Conservation (phyloP, 176 grass and related monocot species). For the Metroxylon sagu region DNA sequence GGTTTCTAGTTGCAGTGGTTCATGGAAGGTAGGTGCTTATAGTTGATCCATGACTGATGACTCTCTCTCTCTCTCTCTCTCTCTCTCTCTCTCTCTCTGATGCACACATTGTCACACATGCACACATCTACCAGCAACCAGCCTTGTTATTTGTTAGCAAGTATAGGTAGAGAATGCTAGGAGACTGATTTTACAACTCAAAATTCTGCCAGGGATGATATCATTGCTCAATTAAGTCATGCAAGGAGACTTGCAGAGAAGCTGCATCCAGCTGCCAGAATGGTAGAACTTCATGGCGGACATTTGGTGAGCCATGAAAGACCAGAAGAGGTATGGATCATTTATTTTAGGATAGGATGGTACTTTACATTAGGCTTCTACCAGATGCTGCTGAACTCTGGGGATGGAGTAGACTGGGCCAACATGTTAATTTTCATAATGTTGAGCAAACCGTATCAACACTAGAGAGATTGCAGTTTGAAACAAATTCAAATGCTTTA, state of each 20-base stretch:
- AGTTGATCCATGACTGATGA: not conserved
- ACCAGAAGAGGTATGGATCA: constrained; percentile 58
- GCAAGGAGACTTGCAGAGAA: constrained; percentile 65
- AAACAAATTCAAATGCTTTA: too few relatives aligned
- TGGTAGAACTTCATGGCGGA: constrained; percentile 89
- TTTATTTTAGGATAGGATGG: not conserved
- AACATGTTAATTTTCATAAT: too few relatives aligned
- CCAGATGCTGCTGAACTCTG: too few relatives aligned
- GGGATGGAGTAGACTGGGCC: too few relatives aligned
- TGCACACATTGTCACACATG: too few relatives aligned
- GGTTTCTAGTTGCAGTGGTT: constrained; percentile 85
- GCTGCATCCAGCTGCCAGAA: constrained; percentile 72
- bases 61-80: not conserved
- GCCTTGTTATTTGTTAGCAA: too few relatives aligned
- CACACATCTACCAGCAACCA: too few relatives aligned
- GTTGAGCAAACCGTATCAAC: too few relatives aligned
- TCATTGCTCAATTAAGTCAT: constrained; percentile 78
- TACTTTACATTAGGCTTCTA: too few relatives aligned
- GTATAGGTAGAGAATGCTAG: too few relatives aligned
- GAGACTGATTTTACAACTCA: not conserved
- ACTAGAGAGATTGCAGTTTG: too few relatives aligned
- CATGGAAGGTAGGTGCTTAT: constrained; percentile 71
- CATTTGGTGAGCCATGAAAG: constrained; percentile 99
- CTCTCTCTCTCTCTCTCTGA: not conserved
- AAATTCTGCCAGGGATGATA: constrained; percentile 46